Percentiles rank a stretch among this genome's conserved stretches.
Evolutionary conservation across 169 alveolate genomes (phyloP).

Genomic region (Plasmodium gaboni): DNA sequence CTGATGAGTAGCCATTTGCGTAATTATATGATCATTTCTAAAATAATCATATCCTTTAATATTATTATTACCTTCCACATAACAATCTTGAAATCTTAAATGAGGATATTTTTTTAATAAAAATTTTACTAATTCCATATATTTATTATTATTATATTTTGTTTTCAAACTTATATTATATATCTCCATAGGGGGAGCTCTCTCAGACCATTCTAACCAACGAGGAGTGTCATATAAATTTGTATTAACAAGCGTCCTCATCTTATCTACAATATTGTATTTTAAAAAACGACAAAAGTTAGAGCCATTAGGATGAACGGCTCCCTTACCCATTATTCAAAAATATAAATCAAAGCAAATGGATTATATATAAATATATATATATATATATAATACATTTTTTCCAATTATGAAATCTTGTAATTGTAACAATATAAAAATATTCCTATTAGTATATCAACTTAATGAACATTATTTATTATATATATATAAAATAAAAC

Average conservation of each 20-base stretch:
- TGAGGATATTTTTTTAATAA: conserved; percentile 88
- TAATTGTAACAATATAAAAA: no score
- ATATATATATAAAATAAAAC: background rate
- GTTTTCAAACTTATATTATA: conserved; percentile 81
- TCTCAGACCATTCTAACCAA: conserved; percentile 88
- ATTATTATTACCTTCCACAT: conserved; percentile 87
- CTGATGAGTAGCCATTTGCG: conserved; percentile 76
- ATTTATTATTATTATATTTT: conserved; percentile 80
- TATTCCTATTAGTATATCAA: background rate
- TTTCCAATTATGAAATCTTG: no score
- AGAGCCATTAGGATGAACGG: conserved; percentile 80
- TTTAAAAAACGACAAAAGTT: conserved; percentile 83
- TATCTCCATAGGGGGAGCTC: conserved; percentile 87
- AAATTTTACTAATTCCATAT: conserved; percentile 79
- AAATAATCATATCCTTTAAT: conserved; percentile 81
- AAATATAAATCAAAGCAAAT: background rate
- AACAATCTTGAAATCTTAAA: conserved; percentile 88
- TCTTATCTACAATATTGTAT: conserved; percentile 86
- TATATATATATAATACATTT: no score
- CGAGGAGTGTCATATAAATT: conserved; percentile 85
- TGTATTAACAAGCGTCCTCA: conserved; percentile 84
- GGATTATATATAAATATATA: background rate
- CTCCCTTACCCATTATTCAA: conserved; percentile 75
- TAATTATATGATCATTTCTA: conserved; percentile 69
- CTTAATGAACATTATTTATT: background rate